Evolutionary conservation across 768 basidiomycete species (phyloP).

Genomic region (Kwoniella botswanensis): DNA sequence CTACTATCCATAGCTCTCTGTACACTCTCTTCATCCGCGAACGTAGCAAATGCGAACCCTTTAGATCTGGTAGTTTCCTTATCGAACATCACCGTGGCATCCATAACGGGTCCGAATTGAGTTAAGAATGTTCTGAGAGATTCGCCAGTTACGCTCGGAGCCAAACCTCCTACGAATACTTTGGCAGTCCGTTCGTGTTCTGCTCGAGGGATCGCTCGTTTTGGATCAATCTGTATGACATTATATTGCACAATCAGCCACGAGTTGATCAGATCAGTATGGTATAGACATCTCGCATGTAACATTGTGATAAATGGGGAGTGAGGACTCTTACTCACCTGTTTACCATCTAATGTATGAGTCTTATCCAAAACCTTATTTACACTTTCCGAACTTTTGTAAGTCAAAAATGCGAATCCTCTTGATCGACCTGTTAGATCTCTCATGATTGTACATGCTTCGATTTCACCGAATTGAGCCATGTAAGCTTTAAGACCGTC

Average conservation of each 20-base stretch:
- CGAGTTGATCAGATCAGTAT: background rate
- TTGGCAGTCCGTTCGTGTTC: slow-evolving; percentile 85
- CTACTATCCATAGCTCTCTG: slow-evolving; percentile 86
- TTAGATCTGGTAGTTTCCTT: slow-evolving; percentile 66
- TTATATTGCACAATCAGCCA: slow-evolving; percentile 5
- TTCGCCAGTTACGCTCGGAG: slow-evolving; percentile 88
- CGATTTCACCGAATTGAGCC: slow-evolving; percentile 93
- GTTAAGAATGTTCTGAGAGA: slow-evolving; percentile 91
- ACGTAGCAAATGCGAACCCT: slow-evolving; percentile 97
- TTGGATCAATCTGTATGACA: slow-evolving; percentile 86
- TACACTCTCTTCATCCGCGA: slow-evolving; percentile 83
- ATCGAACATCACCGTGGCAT: slow-evolving; percentile 98
- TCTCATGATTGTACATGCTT: slow-evolving; percentile 98
- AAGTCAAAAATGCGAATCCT: slow-evolving; percentile 97
- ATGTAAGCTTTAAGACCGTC: slow-evolving; percentile 73
- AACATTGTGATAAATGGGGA: background rate
- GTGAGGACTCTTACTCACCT: slow-evolving; percentile 66
- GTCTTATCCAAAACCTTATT: slow-evolving; percentile 95
- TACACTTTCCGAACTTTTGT: slow-evolving; percentile 88
- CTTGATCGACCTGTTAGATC: slow-evolving; percentile 91
- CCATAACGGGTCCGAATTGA: slow-evolving; percentile 92
- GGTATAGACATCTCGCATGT: background rate
- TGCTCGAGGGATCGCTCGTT: slow-evolving; percentile 94
- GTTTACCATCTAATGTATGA: slow-evolving; percentile 95
- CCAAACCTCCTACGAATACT: slow-evolving; percentile 92